Evolutionary conservation across 441 rosid genomes (phyloP), one percentile per base, ranked within the genome.

Genomic region (Mallotus japonicus): DNA sequence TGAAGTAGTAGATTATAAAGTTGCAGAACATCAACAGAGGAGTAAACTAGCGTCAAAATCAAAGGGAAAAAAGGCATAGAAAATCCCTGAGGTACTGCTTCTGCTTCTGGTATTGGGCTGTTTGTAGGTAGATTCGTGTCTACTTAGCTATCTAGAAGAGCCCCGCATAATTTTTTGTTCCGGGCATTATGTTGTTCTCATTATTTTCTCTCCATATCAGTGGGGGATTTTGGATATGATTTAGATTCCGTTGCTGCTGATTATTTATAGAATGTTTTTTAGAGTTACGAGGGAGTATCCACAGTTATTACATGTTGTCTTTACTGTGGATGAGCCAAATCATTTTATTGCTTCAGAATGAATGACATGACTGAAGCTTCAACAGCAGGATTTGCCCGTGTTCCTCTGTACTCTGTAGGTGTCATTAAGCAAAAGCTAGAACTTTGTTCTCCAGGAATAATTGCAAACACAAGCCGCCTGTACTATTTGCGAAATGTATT

Each of bases 1-100:
- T 57, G 97, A 92, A 76, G 97, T 92, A 67, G 92, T 92, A 19
- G 98, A 92, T 71, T 88, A 89, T 60, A 89, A 92, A 85, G 92
- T 86, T 32, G 90, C 92, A 3, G 98, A 92, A 81, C 98, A 91
- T 82, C 90, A 86, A 46, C 97, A 91, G 72, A 88, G 97, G 78
- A 82, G 72, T 77, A 84, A 88, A 72, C 75, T 92, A 76, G 92
- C 91, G 10, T 72, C 79, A 32, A 77, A 77, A 71, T 40, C 79
- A 6, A 68, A 68, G 42, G 66, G 72, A 51, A 67, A 75, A n/a
- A 65, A 62, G 59, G 65, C 28, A 13, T 68, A 50, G 11, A n/a
- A 34, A 24, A 0, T 40, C 20, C 11, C 14, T 8, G 44, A 11
- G 42, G 32, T 57, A 11, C 24, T 57, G 8, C 37, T n/a, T n/a